A percentile compares a stretch with the other conserved stretches of the same genome.
phyloP scores from a whole-genome alignment of 2,329 filamentous ascomycete species.

The Fusarium napiforme region DNA sequence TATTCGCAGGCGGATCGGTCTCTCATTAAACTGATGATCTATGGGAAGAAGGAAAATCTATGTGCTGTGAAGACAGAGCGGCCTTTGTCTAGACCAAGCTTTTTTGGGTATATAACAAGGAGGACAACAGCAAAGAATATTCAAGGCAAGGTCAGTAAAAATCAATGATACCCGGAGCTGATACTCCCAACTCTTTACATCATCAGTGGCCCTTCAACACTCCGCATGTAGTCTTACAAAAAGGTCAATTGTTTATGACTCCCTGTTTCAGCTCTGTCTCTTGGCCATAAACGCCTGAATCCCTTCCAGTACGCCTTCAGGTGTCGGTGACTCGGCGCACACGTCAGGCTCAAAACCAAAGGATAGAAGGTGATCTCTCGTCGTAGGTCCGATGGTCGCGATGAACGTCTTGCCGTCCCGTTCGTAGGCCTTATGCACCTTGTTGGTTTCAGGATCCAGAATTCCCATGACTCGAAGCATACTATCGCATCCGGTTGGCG shows the following conservation, averaged over 20 bases:
- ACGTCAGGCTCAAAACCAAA: constrained; percentile 79
- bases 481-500: constrained; percentile 71
- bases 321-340: constrained; percentile 84
- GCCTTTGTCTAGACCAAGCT: not conserved
- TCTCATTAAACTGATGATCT: constrained; percentile 12
- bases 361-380: constrained; percentile 75
- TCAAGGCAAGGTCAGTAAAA: constrained; percentile 27
- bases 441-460: constrained; percentile 60
- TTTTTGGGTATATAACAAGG: constrained; percentile 19
- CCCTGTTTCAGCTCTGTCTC: constrained; percentile 20
- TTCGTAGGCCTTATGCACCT: constrained; percentile 44
- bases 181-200: constrained; percentile 38
- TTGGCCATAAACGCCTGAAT: constrained; percentile 60
- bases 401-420: constrained; percentile 67
- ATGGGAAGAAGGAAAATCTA: not conserved
- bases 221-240: not conserved
- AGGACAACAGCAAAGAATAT: constrained; percentile 8
- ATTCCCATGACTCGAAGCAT: constrained; percentile 66
- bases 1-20: constrained; percentile 1
- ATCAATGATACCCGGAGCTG: constrained; percentile 46
- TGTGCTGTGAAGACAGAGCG: not conserved
- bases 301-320: constrained; percentile 78
- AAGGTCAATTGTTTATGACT: not conserved
- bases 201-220: not conserved
- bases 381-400: constrained; percentile 94